Evolutionary conservation across 805 yeast genomes (phyloP).

Genomic region (Metschnikowia cubensis): DNA sequence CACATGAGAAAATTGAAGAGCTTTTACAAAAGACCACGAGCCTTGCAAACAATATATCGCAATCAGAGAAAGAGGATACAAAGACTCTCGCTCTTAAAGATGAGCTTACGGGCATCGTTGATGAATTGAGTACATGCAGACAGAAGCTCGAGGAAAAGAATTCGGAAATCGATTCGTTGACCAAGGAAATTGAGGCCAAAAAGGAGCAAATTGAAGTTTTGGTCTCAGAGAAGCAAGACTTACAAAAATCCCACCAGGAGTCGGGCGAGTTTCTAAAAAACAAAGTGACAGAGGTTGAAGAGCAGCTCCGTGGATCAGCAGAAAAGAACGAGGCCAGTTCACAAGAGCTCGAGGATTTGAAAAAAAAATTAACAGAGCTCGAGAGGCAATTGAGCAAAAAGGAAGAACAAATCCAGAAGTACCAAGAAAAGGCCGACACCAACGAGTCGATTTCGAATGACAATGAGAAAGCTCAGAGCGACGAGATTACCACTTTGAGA

Average conservation of each 20-base stretch:
- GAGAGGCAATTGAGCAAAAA: not conserved
- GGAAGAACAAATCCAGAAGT: not conserved
- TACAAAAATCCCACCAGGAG: not conserved
- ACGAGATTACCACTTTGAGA: not conserved
- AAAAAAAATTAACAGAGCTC: not conserved
- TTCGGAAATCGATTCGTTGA: conserved; percentile 2
- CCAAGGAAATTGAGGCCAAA: not conserved
- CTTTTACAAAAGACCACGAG: conserved; percentile 1
- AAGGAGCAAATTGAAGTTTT: conserved; percentile 4
- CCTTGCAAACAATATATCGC: conserved; percentile 5
- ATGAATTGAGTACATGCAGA: conserved; percentile 2
- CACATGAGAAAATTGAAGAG: conserved; percentile 5
- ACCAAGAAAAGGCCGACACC: not conserved
- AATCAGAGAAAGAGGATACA: not conserved
- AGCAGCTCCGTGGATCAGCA: not conserved
- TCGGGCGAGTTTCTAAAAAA: not conserved
- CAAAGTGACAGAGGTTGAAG: not conserved
- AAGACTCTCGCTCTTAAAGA: conserved; percentile 1
- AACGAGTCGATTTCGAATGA: not conserved
- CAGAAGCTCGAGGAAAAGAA: conserved; percentile 1
- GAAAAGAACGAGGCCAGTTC: not conserved
- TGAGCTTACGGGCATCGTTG: not conserved
- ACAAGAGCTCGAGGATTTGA: not conserved
- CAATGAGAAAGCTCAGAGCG: not conserved
- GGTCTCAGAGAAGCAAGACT: not conserved